A percentile compares a stretch with the other conserved stretches of the same genome.
Evolutionary conservation across 1,284 basidiomycete species (phyloP).

Genomic region (Ganoderma boninense): DNA sequence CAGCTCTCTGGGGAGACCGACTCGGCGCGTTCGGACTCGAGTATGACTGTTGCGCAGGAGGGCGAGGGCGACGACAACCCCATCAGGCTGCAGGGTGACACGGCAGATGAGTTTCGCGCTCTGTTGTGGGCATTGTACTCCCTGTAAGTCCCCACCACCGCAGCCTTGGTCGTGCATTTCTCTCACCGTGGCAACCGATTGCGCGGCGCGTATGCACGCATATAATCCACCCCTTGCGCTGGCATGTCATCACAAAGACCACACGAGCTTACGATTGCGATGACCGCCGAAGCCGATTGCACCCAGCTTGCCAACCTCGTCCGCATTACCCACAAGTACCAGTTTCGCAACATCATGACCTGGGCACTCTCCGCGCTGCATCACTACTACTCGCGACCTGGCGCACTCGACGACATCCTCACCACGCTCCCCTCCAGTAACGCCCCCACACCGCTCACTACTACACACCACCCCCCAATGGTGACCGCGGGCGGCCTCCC

Average conservation of each 20-base stretch:
- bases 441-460: conserved; percentile 21
- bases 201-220: neutral
- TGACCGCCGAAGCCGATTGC: conserved; percentile 49
- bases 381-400: conserved; percentile 46
- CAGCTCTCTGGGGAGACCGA: conserved; percentile 44
- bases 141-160: conserved; percentile 36
- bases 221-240: neutral
- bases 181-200: neutral
- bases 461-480: conserved; percentile 30
- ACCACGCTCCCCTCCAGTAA: conserved; percentile 18
- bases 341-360: conserved; percentile 57
- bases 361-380: conserved; percentile 58
- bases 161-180: neutral
- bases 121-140: conserved; percentile 47
- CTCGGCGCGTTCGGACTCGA: conserved; percentile 43
- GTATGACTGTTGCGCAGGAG: conserved; percentile 41
- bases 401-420: conserved; percentile 40
- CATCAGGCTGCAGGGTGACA: conserved; percentile 47
- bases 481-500: conserved; percentile 24
- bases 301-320: conserved; percentile 55
- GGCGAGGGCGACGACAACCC: conserved; percentile 47
- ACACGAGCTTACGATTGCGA: conserved; percentile 54
- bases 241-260: conserved; percentile 43
- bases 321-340: conserved; percentile 64
- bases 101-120: conserved; percentile 46